Evolutionary conservation across 371 early-diverging fungal species (phyloP), one percentile per base, ranked within the genome.

Genomic region (Circinella minor): DNA sequence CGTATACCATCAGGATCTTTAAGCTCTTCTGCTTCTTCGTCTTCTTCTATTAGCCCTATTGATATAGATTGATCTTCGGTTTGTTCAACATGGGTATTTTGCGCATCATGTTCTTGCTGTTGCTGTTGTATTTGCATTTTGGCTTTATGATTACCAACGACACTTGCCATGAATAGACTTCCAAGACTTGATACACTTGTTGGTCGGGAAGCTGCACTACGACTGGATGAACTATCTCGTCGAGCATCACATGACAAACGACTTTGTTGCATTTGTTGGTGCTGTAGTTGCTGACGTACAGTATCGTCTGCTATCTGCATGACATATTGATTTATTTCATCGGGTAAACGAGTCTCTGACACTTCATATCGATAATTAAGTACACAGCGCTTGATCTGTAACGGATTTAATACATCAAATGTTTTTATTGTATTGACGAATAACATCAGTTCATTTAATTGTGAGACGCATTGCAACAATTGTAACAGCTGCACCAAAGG

Each of bases 321-420:
- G 4, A 93, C 85, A 71, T 95, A 94, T 55, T 88, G 87, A 65
- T 85, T 87, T 3, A 96, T 83, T 55, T 92, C 95, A 15, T 86
- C 85, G 7, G 93, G 84, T 39, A 95, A 68, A 9, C 81, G 75
- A 13, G 79, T 63, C 71, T 97, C 98, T 18, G 88, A 88, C 7
- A 94, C 90, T 71, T 97, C 98, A 73, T 95, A 97, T 10, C 92
- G 87, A 75, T 97, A 97, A 49, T 84, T 81, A 10, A 87, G 82
- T 17, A 94, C 88, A 3, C 88, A 86, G 10, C 90, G 84, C 65
- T 89, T 87, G 46, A 94, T 79, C 69, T 95, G 96, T 59, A 89
- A 73, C 3, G 89, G 82, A 66, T 92, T 94, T 11, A 94, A 76
- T 7, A 83, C 60, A 55, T 89, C 87, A 65, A 93, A 83, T 47